A percentile compares a stretch with the other conserved stretches of the same genome.
Evolutionary conservation across 306 rosid species (phyloP).

Genomic region (Medicago lupulina): DNA sequence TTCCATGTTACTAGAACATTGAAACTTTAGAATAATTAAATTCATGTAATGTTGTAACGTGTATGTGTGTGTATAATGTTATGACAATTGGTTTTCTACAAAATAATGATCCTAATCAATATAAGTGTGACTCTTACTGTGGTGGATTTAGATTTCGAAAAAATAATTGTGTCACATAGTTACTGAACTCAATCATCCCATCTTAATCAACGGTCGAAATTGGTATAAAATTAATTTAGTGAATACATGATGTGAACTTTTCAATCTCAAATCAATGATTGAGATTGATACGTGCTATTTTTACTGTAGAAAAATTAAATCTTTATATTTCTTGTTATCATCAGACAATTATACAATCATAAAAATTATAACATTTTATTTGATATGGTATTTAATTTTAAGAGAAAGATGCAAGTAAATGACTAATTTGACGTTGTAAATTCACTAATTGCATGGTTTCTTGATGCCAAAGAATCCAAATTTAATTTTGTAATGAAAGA

Average conservation of each 20-base stretch:
- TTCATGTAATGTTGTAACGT: background rate
- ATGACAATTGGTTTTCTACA: background rate
- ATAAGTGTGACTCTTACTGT: background rate
- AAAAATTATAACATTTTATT: background rate
- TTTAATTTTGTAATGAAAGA: background rate
- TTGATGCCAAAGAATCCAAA: background rate
- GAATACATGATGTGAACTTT: background rate
- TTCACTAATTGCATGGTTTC: background rate
- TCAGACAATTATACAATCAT: background rate
- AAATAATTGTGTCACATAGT: background rate
- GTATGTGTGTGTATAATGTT: background rate
- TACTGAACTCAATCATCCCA: background rate
- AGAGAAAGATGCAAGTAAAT: background rate
- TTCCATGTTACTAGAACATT: background rate
- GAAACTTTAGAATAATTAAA: background rate
- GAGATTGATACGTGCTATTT: background rate
- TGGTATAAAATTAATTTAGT: background rate
- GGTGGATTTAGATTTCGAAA: background rate
- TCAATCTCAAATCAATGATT: background rate
- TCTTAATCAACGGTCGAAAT: background rate
- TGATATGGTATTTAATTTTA: background rate
- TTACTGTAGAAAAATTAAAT: background rate
- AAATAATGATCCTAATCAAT: background rate
- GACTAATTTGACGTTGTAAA: background rate
- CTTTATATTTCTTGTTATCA: background rate